Evolutionary conservation across 371 early-diverging fungal genomes (phyloP), one percentile per base, ranked within the genome.

Genomic region (Actinomortierella ambigua): DNA sequence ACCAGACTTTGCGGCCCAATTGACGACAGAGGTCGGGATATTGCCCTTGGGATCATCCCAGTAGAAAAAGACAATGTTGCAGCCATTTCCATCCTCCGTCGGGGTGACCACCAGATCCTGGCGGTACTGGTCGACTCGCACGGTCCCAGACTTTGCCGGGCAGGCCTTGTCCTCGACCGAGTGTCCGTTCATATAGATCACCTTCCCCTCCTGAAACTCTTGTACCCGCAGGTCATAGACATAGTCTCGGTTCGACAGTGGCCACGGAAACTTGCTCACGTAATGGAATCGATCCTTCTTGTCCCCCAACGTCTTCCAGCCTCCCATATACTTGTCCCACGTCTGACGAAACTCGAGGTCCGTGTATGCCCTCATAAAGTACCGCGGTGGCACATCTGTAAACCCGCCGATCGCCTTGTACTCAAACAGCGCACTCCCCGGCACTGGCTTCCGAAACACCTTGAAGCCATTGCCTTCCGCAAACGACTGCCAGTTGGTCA

Each of bases 1-100:
- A 18, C 77, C 78, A 27, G 80, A 77, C 50, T 69, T 77, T 41
- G 82, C 80, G 9, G 79, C 81, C 81, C 81, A 82, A 66, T 82
- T 82, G 58, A 82, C 69, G 20, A 79, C 70, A 8, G 76, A 57
- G 15, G 75, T 77, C 17, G 82, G 81, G 15, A 80, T 82, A 26
- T 68, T 78, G 28, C 79, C 82, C 79, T 81, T 81, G 11, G 83
- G 83, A 48, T 83, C 77, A 47, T 83, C 83, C 69, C 75, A 83
- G 59, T 81, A 83, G 41, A 77, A 79, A 64, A 83, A 76, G 63
- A 77, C 76, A 7, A 83, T 66, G n/a, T 39, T 50, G 57, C 80
- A 79, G 6, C 83, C 83, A 0, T 73, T 55, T 20, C 68, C 75
- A 49, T 77, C 69, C 39, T 71, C 63, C 40, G 61, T 64, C 2